Percentiles rank a stretch among this genome's conserved stretches.
Evolutionary conservation across 2,329 filamentous ascomycete genomes (phyloP).

Genomic region (Eutypa lata): DNA sequence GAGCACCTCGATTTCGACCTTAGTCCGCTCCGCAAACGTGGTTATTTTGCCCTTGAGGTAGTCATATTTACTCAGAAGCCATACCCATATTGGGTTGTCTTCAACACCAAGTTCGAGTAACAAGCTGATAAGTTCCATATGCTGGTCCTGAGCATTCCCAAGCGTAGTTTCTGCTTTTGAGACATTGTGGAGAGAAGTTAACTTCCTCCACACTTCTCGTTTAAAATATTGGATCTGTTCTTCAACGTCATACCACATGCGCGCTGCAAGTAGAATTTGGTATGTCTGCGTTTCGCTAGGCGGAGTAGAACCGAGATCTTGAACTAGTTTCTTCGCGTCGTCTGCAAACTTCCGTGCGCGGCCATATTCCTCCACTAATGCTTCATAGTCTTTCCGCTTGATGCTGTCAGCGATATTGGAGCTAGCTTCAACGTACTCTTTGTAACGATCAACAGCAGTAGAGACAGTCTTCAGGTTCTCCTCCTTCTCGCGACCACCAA

Average conservation of each 20-base stretch:
- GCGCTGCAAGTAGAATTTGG: conserved; percentile 80
- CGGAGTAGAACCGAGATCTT: conserved; percentile 48
- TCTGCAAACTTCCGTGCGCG: conserved; percentile 80
- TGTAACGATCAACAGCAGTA: conserved; percentile 72
- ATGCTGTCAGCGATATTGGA: conserved; percentile 77
- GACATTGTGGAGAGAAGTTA: conserved; percentile 65
- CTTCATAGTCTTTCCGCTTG: conserved; percentile 86
- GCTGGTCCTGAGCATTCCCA: conserved; percentile 68
- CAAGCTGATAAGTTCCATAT: conserved; percentile 86
- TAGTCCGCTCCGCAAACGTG: conserved; percentile 76
- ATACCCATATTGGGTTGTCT: conserved; percentile 95
- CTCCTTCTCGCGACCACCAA: conserved; percentile 89
- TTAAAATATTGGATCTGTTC: conserved; percentile 85
- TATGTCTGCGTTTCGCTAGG: conserved; percentile 79
- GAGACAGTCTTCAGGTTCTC: conserved; percentile 78
- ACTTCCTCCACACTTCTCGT: conserved; percentile 79
- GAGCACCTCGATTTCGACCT: conserved; percentile 88
- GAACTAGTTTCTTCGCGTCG: conserved; percentile 68
- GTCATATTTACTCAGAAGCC: conserved; percentile 87
- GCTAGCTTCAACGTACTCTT: conserved; percentile 78
- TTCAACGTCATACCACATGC: conserved; percentile 94
- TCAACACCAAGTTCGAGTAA: conserved; percentile 92
- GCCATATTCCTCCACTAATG: conserved; percentile 80
- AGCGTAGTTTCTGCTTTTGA: conserved; percentile 46
- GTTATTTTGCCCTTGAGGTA: conserved; percentile 84